Percentiles rank a stretch among this genome's conserved stretches.
phyloP scores from a whole-genome alignment of 2,329 filamentous ascomycete genomes.

The Trichoderma sp. region DNA sequence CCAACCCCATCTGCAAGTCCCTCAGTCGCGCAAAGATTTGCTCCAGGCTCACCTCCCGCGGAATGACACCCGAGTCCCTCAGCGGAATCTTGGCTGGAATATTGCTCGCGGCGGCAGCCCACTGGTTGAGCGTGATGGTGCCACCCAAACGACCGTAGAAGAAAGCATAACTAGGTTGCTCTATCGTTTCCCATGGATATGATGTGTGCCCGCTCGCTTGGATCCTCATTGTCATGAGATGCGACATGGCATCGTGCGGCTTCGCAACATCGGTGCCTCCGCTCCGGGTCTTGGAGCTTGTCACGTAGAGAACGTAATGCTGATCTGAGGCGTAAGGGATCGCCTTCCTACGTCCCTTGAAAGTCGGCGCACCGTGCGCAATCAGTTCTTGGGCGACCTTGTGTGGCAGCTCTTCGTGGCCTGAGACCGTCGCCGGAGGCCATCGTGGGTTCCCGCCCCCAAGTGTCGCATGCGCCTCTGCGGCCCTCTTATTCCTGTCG shows the following conservation, averaged over 20 bases:
- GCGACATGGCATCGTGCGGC: constrained; percentile 54
- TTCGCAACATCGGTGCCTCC: constrained; percentile 48
- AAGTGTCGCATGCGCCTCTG: neutral
- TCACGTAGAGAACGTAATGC: constrained; percentile 57
- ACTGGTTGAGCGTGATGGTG: constrained; percentile 70
- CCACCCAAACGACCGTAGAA: constrained; percentile 65
- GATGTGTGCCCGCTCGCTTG: constrained; percentile 43
- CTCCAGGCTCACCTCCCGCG: constrained; percentile 59
- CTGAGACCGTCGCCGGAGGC: constrained; percentile 54
- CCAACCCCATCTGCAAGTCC: constrained; percentile 55
- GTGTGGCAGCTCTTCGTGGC: constrained; percentile 50
- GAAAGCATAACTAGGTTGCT: constrained; percentile 71
- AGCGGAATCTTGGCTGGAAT: constrained; percentile 56
- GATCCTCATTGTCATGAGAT: constrained; percentile 56
- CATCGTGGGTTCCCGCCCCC: constrained; percentile 42
- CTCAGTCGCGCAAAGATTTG: constrained; percentile 59
- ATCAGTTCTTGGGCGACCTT: constrained; percentile 58
- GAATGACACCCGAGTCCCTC: constrained; percentile 55
- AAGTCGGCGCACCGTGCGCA: constrained; percentile 55
- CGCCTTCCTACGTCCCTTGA: constrained; percentile 53
- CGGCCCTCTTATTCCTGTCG: neutral
- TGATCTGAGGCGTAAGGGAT: constrained; percentile 56
- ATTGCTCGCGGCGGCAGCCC: constrained; percentile 58
- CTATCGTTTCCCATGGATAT: constrained; percentile 67
- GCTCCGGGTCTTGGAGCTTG: constrained; percentile 39